Evolutionary conservation across 371 early-diverging fungal genomes (phyloP).

Genomic region (Apophysomyces ossiformis): DNA sequence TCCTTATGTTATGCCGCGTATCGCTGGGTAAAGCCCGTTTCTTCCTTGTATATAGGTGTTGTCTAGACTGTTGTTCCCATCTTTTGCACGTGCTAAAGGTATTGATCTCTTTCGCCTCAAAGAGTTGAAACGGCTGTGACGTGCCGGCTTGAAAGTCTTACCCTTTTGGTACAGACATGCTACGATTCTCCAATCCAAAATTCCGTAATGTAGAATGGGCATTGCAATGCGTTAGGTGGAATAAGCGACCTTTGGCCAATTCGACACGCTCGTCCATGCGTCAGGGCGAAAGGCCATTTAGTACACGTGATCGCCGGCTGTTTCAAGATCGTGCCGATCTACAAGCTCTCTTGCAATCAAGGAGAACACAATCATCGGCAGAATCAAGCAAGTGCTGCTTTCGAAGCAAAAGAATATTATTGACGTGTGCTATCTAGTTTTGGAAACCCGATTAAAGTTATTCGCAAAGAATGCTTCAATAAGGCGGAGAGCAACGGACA

Average conservation of each 20-base stretch:
- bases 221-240: not conserved
- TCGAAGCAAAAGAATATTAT: not conserved
- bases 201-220: not conserved
- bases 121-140: not conserved
- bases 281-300: not conserved
- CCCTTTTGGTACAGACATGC: not conserved
- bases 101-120: too few relatives aligned
- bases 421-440: not conserved
- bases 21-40: too few relatives aligned
- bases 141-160: not conserved
- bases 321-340: constrained; percentile 7
- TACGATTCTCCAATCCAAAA: not conserved
- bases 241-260: not conserved
- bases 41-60: too few relatives aligned
- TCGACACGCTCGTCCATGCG: not conserved
- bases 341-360: not conserved
- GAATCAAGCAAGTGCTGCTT: not conserved
- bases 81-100: too few relatives aligned
- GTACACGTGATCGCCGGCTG: not conserved
- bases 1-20: too few relatives aligned
- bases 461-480: constrained; percentile 24
- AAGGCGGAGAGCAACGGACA: constrained; percentile 24
- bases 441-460: constrained; percentile 10
- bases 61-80: too few relatives aligned
- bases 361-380: not conserved